These are phyloP conservation scores for Starmerella geochares DNA, from an alignment of 805 yeast genomes.

Conservation along the genomic window DNA sequence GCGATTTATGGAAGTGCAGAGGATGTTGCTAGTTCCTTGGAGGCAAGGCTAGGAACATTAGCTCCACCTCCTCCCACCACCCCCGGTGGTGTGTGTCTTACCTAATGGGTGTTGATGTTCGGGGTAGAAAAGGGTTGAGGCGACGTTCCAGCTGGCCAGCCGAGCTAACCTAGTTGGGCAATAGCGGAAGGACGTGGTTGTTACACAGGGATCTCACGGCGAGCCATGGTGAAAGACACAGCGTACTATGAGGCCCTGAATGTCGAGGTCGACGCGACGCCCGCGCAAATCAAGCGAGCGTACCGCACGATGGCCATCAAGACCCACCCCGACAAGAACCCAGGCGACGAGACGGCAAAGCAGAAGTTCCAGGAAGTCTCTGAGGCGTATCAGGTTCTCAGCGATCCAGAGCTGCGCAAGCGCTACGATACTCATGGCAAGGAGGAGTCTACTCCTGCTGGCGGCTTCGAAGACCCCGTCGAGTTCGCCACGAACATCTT, in stretches of 20 bases:
- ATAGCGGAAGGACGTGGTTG: too few species aligned
- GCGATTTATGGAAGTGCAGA: not conserved
- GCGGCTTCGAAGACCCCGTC: slow-evolving; percentile 70
- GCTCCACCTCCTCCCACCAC: not conserved
- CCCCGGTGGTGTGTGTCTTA: not conserved
- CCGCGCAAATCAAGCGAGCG: slow-evolving; percentile 80
- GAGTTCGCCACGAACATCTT: slow-evolving; percentile 78
- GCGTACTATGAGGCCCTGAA: slow-evolving; percentile 75
- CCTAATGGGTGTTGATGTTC: not conserved
- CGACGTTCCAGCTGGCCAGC: not conserved
- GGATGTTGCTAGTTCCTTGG: not conserved
- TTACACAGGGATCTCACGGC: not conserved
- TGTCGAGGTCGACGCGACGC: slow-evolving; percentile 58
- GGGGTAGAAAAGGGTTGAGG: slow-evolving; percentile 4
- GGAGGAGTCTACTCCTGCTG: slow-evolving; percentile 56
- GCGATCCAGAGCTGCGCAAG: slow-evolving; percentile 57
- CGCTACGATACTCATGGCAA: slow-evolving; percentile 81
- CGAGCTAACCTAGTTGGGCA: not conserved
- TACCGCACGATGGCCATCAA: slow-evolving; percentile 81
- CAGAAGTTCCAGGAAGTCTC: slow-evolving; percentile 67
- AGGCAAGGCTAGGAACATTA: not conserved
- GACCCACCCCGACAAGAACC: slow-evolving; percentile 94
- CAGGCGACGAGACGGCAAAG: slow-evolving; percentile 86
- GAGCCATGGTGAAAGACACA: slow-evolving; percentile 69
- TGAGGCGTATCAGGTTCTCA: slow-evolving; percentile 52